Evolutionary conservation across 148 eudicot genomes (phyloP), one percentile per base, ranked within the genome.

Genomic region (Silene uniflora): DNA sequence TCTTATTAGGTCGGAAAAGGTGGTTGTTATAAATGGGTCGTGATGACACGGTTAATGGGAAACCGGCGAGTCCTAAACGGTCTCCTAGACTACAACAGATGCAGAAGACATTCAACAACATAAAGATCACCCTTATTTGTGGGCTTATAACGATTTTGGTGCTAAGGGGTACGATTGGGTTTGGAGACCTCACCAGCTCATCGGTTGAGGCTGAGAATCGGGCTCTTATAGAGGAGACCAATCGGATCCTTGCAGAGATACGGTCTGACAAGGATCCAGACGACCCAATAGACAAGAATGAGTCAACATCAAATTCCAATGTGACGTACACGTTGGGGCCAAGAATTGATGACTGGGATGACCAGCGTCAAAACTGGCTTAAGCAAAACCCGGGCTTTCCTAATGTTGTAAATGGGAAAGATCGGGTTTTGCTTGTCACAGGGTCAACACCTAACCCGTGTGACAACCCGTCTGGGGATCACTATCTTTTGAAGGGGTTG

Each of bases 61-160:
- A 77, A 49, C 78, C 84, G 3, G 17, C 21, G 23, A 69, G 73
- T 13, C 60, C 82, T 1, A 71, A 25, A 23, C 23, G 73, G 47
- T 69, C 62, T 5, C 84, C 75, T 12, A 32, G 84, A 44, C 74
- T 84, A 39, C 85, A 86, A 42, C 89, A 83, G 80, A 74, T 89
- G 69, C 84, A 81, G 17, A 88, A 89, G 42, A 86, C 98, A 0
- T 73, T 88, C 80, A 87, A 86, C 85, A 93, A 89, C 81, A 69
- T 91, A 46, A 93, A 93, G 80, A 86, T 91, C 86, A 91, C 98
- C 0, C 58, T 93, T 58, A 83, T 93, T 32, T 91, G 98, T 77
- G 95, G 97, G 54, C 79, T 93, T 64, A 84, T 93, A 63, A 93
- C 98, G 1, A 93, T 93, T 44, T 90, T 93, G 52, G 98, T 93